Evolutionary conservation across 2,329 filamentous ascomycete genomes (phyloP).

Genomic region (Penicillium sumatraense): DNA sequence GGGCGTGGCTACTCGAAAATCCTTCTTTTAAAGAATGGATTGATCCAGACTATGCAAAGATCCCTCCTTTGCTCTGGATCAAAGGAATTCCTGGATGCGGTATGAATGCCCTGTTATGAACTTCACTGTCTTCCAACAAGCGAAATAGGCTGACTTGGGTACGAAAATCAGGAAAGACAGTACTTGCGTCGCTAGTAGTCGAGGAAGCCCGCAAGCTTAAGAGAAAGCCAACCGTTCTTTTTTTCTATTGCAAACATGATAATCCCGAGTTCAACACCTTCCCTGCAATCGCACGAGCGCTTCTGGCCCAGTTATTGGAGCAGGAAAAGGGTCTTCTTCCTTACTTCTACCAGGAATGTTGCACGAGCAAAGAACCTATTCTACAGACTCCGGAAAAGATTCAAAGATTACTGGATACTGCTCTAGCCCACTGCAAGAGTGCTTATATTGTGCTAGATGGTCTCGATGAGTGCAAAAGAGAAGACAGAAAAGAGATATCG

Average conservation of each 20-base stretch:
- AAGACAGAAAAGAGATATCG: conserved; percentile 4
- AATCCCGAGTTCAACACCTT: conserved; percentile 4
- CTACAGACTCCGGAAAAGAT: not conserved
- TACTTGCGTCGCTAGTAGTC: not conserved
- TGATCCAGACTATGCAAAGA: not conserved
- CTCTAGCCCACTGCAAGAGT: not conserved
- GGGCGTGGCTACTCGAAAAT: not conserved
- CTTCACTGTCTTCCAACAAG: not conserved
- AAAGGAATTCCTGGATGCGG: not conserved
- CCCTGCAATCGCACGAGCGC: not conserved
- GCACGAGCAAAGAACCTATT: not conserved
- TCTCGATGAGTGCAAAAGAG: conserved; percentile 5
- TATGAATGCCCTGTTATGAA: not conserved
- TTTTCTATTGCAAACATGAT: conserved; percentile 8
- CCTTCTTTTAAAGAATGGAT: not conserved
- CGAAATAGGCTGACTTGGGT: not conserved
- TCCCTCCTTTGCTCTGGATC: not conserved
- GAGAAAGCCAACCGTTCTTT: conserved; percentile 3
- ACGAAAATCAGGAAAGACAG: not conserved
- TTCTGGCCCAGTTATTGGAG: not conserved
- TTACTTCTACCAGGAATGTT: not conserved
- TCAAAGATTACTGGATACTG: not conserved
- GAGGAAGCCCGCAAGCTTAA: not conserved
- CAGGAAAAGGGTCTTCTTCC: not conserved
- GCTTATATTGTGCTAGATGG: conserved; percentile 6